Percentiles rank a stretch among this genome's conserved stretches.
phyloP scores from a whole-genome alignment of 192 early-diverging fungal species.

The Backusella luteola region DNA sequence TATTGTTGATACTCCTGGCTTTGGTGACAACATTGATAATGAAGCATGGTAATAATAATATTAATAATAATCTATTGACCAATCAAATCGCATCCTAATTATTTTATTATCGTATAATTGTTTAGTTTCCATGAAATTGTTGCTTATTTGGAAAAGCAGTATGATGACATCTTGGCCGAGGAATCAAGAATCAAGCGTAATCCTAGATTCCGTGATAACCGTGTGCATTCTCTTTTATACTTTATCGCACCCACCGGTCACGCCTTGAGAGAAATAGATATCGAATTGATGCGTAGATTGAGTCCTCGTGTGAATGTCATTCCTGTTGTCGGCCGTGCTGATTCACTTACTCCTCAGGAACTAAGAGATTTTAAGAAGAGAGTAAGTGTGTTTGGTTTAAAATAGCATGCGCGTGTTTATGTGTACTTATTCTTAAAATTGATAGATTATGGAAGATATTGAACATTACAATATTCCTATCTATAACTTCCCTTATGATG shows the following conservation, averaged over 20 bases:
- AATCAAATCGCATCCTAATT: background rate
- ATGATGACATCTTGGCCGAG: conserved; percentile 91
- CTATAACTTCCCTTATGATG: conserved; percentile 95
- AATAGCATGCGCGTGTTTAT: conserved; percentile 15
- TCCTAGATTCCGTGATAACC: conserved; percentile 91
- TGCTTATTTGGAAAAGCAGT: conserved; percentile 91
- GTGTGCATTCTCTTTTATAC: conserved; percentile 95
- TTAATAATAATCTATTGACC: background rate
- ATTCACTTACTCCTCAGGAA: conserved; percentile 88
- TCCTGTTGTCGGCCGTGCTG: conserved; percentile 91
- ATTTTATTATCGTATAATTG: background rate
- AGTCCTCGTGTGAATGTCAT: conserved; percentile 94
- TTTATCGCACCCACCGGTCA: conserved; percentile 98
- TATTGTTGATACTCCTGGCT: conserved; percentile 98
- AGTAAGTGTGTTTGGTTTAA: conserved; percentile 14
- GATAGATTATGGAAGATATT: conserved; percentile 93
- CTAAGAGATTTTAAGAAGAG: conserved; percentile 85
- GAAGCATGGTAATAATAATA: conserved; percentile 86
- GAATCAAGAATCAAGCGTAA: conserved; percentile 84
- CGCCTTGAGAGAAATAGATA: conserved; percentile 92
- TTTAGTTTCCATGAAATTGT: conserved; percentile 89
- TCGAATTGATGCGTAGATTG: conserved; percentile 89
- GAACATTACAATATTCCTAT: conserved; percentile 92
- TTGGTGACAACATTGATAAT: conserved; percentile 96
- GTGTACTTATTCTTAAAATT: conserved; percentile 37